phyloP scores from a whole-genome alignment of 2,329 filamentous ascomycete species.

The Phialocephala sp. region DNA sequence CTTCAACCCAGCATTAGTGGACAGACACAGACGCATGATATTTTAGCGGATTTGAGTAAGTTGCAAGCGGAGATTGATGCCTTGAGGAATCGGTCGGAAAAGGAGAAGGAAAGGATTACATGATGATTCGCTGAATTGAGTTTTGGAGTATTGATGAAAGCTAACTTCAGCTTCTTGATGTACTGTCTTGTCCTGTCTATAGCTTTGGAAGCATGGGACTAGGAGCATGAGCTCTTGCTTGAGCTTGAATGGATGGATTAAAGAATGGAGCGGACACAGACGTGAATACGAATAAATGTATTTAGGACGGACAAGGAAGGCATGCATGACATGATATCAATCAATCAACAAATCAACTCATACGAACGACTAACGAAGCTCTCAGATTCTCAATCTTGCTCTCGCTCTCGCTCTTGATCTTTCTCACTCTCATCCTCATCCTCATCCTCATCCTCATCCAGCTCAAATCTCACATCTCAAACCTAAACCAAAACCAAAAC shows the following conservation, averaged over 20 bases:
- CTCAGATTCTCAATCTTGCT: background rate
- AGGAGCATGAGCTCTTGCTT: too few species aligned
- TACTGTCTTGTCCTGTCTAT: too few species aligned
- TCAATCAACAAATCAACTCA: background rate
- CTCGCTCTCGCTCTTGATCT: too few species aligned
- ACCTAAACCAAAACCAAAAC: too few species aligned
- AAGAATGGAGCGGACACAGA: background rate
- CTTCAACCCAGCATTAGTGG: too few species aligned
- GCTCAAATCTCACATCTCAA: too few species aligned
- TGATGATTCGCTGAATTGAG: slow-evolving; percentile 23
- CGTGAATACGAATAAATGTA: background rate
- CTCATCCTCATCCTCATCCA: too few species aligned
- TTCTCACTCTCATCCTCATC: too few species aligned
- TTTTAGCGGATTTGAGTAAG: slow-evolving; percentile 73
- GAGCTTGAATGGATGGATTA: too few species aligned
- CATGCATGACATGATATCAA: background rate
- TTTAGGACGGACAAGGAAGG: background rate
- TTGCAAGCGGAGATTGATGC: slow-evolving; percentile 80
- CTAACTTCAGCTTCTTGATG: too few species aligned
- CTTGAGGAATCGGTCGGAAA: slow-evolving; percentile 52
- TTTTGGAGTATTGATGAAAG: too few species aligned
- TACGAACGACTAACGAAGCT: background rate
- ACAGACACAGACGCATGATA: slow-evolving; percentile 51
- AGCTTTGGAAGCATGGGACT: too few species aligned
- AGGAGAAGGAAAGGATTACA: slow-evolving; percentile 30